phyloP scores from a whole-genome alignment of 495 filamentous ascomycete species.

The Amniculicola lignicola region DNA sequence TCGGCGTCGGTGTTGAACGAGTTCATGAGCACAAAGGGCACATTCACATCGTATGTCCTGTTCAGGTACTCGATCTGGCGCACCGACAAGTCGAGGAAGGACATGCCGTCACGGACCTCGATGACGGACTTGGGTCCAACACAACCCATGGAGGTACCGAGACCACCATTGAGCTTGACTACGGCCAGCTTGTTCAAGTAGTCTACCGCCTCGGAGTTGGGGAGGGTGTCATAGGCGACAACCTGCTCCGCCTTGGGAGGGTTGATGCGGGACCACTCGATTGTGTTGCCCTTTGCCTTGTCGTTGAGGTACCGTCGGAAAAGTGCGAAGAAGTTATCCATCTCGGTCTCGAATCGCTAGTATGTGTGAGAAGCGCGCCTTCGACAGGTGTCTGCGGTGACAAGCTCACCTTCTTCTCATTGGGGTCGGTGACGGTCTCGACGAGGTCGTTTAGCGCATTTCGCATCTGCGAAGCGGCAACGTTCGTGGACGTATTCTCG shows the following conservation, averaged over 20 bases:
- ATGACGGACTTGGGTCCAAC: conserved; percentile 99
- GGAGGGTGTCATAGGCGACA: conserved; percentile 83
- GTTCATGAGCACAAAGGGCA: conserved; percentile 99
- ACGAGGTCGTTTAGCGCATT: conserved; percentile 91
- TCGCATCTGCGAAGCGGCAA: conserved; percentile 97
- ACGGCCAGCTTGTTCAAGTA: conserved; percentile 98
- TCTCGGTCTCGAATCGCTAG: conserved; percentile 89
- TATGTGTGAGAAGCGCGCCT: conserved; percentile 22
- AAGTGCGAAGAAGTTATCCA: conserved; percentile 99
- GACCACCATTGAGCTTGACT: conserved; percentile 98
- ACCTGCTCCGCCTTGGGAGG: conserved; percentile 90
- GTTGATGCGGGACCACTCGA: conserved; percentile 91
- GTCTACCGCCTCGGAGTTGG: conserved; percentile 79
- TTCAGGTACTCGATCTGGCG: conserved; percentile 99
- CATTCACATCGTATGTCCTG: conserved; percentile 93
- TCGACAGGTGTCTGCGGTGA: neutral
- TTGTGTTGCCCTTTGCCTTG: conserved; percentile 93
- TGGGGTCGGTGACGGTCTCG: conserved; percentile 79
- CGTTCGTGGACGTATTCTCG: conserved; percentile 97
- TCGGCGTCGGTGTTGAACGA: conserved; percentile 99
- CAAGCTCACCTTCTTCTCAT: conserved; percentile 75
- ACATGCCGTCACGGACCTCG: conserved; percentile 99
- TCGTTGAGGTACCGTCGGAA: conserved; percentile 98
- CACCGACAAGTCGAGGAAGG: conserved; percentile 97
- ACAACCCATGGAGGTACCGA: conserved; percentile 99